Base-by-base conservation (phyloP, 306 rosid genomes). In the Hippophae tibetana region DNA sequence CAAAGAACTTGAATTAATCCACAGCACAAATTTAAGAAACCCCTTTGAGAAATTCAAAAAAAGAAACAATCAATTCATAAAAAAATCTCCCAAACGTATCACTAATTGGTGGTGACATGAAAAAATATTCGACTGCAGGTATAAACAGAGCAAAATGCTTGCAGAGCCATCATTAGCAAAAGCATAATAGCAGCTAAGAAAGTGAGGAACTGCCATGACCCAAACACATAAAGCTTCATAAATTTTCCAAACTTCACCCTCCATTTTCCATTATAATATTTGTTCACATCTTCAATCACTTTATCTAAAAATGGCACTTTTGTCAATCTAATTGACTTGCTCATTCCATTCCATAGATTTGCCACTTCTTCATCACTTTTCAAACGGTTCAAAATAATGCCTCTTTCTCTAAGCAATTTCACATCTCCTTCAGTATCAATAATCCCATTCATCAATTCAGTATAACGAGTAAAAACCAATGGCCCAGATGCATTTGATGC, bases 221-320 rank as follows among this genome's bases (percentile, higher is more conserved):
- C 70, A 48, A 84, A 71, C 55, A 86, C 80, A 56, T 78, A 79
- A 13, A 14, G 42, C 74, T 78, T 73, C 57, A 89, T 53, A 12
- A 74, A 70, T 12, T 78, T 84, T 64, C 52, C 43, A 50, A 64
- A 48, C 52, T 80, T 84, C 9, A 86, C 93, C 77, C 69, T 81
- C 80, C 86, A 70, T 68, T 73, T 84, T 1, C 87, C 53, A 50
- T 76, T 58, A 47, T 89, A 52, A 60, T 79, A 71, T 74, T 70
- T 86, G 78, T 89, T 89, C 53, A 78, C 84, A 71, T 89, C 93
- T 65, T 84, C 87, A 67, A 89, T 86, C 8, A 64, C 79, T 71
- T 81, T 80, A 57, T 89, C 97, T 74, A 89, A 70, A 25, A 60
- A 76, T 40, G 78, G 55, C 23, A 89, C 95, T 68, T 59, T 86